Evolutionary conservation across 148 eudicot species (phyloP).

Genomic region (Fagopyrum tataricum): DNA sequence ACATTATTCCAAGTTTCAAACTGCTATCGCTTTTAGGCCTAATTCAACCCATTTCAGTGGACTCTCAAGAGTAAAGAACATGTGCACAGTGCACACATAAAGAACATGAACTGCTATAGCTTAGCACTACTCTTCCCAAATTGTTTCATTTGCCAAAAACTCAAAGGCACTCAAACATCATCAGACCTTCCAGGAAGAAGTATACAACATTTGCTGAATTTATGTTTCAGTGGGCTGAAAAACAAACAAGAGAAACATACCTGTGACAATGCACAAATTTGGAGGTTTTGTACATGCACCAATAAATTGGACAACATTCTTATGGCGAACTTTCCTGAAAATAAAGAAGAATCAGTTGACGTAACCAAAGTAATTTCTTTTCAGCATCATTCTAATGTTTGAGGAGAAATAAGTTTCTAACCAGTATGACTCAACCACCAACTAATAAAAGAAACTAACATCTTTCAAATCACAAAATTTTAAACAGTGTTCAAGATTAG

Average conservation of each 20-base stretch:
- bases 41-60: too few relatives aligned
- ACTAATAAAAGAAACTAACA: neutral
- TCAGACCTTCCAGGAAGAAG: neutral
- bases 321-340: slow-evolving; percentile 97
- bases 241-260: too few relatives aligned
- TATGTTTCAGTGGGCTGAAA: too few relatives aligned
- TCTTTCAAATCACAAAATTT: neutral
- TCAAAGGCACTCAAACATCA: neutral
- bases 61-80: neutral
- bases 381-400: neutral
- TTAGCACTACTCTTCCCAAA: neutral
- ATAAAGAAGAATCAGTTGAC: slow-evolving; percentile 10
- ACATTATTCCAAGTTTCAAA: too few relatives aligned
- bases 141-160: neutral
- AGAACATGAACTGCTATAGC: too few relatives aligned
- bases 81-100: too few relatives aligned
- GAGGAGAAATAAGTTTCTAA: neutral
- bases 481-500: neutral
- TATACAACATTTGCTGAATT: neutral
- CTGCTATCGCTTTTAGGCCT: too few relatives aligned
- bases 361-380: neutral
- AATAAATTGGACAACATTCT: slow-evolving; percentile 95
- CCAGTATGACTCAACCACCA: neutral
- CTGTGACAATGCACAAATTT: slow-evolving; percentile 91
- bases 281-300: slow-evolving; percentile 99